phyloP scores from a whole-genome alignment of 495 filamentous ascomycete species.

The Aspergillus avenaceus region DNA sequence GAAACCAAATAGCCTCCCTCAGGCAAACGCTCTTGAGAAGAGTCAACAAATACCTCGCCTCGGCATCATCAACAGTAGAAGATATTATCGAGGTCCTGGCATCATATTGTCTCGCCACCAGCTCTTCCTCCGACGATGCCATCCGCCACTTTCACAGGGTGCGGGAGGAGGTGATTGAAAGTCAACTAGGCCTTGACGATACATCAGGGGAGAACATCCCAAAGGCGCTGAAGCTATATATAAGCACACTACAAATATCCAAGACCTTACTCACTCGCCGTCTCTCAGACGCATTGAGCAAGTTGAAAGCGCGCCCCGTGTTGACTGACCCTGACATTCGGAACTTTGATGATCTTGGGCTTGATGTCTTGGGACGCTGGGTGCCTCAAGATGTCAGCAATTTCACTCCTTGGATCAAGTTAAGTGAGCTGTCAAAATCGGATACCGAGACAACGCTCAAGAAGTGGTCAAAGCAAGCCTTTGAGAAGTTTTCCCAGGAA shows the following conservation, averaged over 20 bases:
- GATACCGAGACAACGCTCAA: constrained; percentile 63
- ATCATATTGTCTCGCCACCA: constrained; percentile 80
- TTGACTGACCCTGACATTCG: constrained; percentile 64
- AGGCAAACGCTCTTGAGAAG: constrained; percentile 57
- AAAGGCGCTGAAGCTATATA: constrained; percentile 64
- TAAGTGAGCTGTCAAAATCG: constrained; percentile 68
- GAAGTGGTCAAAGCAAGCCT: constrained; percentile 70
- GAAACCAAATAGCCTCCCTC: constrained; percentile 56
- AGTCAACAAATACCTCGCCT: constrained; percentile 65
- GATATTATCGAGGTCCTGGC: constrained; percentile 67
- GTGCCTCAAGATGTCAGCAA: constrained; percentile 77
- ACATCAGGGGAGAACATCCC: constrained; percentile 46
- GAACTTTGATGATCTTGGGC: constrained; percentile 61
- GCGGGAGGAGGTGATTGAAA: constrained; percentile 60
- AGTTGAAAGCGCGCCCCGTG: constrained; percentile 65
- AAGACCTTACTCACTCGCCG: constrained; percentile 68
- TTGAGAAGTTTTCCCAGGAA: constrained; percentile 56
- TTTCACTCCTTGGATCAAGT: constrained; percentile 85
- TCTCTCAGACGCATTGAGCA: constrained; percentile 64
- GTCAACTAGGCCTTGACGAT: constrained; percentile 44
- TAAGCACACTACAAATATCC: constrained; percentile 71
- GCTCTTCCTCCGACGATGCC: constrained; percentile 74
- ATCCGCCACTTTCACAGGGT: constrained; percentile 77
- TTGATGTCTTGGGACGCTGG: constrained; percentile 82
- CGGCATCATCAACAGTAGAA: constrained; percentile 40